phyloP scores from a whole-genome alignment of 257 asterid species.

The Solanum neorickii region DNA sequence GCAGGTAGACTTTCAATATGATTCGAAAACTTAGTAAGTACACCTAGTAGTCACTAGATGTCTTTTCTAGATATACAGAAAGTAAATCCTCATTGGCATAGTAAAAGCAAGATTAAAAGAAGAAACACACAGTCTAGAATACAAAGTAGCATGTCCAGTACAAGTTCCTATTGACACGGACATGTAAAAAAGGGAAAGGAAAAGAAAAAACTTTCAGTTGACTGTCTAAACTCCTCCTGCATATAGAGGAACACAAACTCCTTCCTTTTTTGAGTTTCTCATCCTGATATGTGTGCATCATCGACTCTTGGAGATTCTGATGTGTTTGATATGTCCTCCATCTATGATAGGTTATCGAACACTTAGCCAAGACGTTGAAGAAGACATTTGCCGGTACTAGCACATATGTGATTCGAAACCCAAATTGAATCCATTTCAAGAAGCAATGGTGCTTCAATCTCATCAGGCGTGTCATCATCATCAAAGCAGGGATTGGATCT shows the following conservation, averaged over 20 bases:
- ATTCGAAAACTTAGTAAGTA: background rate
- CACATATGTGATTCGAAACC: conserved; percentile 78
- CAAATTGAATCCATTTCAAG: conserved; percentile 40
- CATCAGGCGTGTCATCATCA: conserved; percentile 19
- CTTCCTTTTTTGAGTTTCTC: background rate
- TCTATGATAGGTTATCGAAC: conserved; percentile 47
- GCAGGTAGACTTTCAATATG: background rate
- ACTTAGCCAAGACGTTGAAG: conserved; percentile 76
- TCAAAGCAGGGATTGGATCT: conserved; percentile 30
- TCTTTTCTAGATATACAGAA: background rate
- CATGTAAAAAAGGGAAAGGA: background rate
- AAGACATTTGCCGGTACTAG: conserved; percentile 92
- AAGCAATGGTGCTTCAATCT: conserved; percentile 27
- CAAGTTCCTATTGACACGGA: background rate
- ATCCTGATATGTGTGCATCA: background rate
- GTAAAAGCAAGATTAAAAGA: background rate
- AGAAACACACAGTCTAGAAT: background rate
- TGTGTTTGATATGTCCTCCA: background rate
- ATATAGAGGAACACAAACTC: background rate
- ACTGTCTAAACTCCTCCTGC: background rate
- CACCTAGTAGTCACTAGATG: background rate
- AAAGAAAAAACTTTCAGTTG: background rate
- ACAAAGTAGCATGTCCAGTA: background rate
- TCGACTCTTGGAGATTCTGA: background rate
- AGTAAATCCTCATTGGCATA: background rate